Evolutionary conservation across 2,329 filamentous ascomycete genomes (phyloP).

Genomic region (Lecanoromycetidae sp.): DNA sequence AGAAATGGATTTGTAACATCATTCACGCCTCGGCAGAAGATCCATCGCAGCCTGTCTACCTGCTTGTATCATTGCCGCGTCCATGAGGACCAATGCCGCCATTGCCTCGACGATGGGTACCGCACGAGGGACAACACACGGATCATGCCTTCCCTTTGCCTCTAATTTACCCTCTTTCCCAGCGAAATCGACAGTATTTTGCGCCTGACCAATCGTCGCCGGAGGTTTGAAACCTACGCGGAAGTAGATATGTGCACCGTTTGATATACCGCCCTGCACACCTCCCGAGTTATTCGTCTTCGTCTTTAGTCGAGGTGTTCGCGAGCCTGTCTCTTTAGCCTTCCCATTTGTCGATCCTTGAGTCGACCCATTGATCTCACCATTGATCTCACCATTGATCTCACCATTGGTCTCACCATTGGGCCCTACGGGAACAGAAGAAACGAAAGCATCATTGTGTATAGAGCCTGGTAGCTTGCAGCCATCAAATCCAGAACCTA

Average conservation of each 20-base stretch:
- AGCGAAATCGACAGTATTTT: slow-evolving; percentile 71
- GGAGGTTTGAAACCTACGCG: slow-evolving; percentile 88
- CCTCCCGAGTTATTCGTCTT: slow-evolving; percentile 93
- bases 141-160: slow-evolving; percentile 89
- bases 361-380: too few species aligned
- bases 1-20: not conserved
- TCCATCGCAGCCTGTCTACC: slow-evolving; percentile 10
- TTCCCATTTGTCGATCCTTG: slow-evolving; percentile 8
- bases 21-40: not conserved
- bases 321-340: slow-evolving; percentile 30
- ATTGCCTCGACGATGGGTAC: slow-evolving; percentile 76
- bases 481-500: slow-evolving; percentile 84
- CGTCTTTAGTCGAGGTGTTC: slow-evolving; percentile 55
- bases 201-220: slow-evolving; percentile 82
- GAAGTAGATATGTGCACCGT: slow-evolving; percentile 91
- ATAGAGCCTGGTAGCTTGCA: slow-evolving; percentile 74
- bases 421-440: slow-evolving; percentile 34
- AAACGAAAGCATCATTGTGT: slow-evolving; percentile 82
- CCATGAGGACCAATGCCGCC: slow-evolving; percentile 77
- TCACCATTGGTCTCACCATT: slow-evolving; percentile 9
- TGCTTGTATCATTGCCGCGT: slow-evolving; percentile 30
- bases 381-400: not conserved
- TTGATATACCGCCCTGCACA: slow-evolving; percentile 89
- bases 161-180: slow-evolving; percentile 65
- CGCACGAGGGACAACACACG: slow-evolving; percentile 20